Percentiles rank a stretch among this genome's conserved stretches.
Conservation (phyloP, 2,329 filamentous ascomycete genomes). For the Dendrostoma leiphaemia region DNA sequence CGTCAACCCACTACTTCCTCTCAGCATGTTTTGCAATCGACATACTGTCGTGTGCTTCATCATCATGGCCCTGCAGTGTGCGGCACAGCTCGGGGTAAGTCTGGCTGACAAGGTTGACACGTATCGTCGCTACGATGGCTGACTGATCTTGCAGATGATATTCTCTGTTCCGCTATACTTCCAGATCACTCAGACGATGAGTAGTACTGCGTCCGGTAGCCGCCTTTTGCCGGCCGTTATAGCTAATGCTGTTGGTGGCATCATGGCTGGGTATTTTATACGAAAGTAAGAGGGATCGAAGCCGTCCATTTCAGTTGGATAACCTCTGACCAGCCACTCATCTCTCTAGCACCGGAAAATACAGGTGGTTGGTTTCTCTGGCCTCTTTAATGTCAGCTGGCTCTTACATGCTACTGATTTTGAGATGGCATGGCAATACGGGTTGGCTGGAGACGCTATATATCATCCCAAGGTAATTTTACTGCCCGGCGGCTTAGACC, state of each 20-base stretch:
- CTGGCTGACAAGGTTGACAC: slow-evolving; percentile 13
- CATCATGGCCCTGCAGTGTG: slow-evolving; percentile 50
- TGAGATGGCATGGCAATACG: slow-evolving; percentile 60
- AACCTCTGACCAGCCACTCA: not conserved
- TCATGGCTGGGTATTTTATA: slow-evolving; percentile 58
- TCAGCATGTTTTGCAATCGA: slow-evolving; percentile 49
- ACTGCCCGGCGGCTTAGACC: not conserved
- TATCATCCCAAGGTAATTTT: slow-evolving; percentile 50
- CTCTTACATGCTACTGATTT: slow-evolving; percentile 50
- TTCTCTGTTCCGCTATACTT: slow-evolving; percentile 69
- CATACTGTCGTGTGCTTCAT: slow-evolving; percentile 53
- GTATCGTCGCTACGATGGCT: not conserved
- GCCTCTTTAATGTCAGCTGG: slow-evolving; percentile 47
- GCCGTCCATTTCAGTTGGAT: not conserved
- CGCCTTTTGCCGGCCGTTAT: slow-evolving; percentile 67
- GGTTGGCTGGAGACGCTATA: slow-evolving; percentile 55
- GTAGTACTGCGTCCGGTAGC: slow-evolving; percentile 55
- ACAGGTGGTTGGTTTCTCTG: slow-evolving; percentile 53
- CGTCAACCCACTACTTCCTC: slow-evolving; percentile 56
- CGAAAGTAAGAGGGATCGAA: slow-evolving; percentile 31
- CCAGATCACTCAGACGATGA: slow-evolving; percentile 57
- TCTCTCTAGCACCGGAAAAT: slow-evolving; percentile 51
- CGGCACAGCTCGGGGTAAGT: slow-evolving; percentile 56
- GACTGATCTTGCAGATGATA: slow-evolving; percentile 46
- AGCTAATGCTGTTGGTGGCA: slow-evolving; percentile 64